phyloP scores from a whole-genome alignment of 2,329 filamentous ascomycete species.

The Leptosphaerulina australis region DNA sequence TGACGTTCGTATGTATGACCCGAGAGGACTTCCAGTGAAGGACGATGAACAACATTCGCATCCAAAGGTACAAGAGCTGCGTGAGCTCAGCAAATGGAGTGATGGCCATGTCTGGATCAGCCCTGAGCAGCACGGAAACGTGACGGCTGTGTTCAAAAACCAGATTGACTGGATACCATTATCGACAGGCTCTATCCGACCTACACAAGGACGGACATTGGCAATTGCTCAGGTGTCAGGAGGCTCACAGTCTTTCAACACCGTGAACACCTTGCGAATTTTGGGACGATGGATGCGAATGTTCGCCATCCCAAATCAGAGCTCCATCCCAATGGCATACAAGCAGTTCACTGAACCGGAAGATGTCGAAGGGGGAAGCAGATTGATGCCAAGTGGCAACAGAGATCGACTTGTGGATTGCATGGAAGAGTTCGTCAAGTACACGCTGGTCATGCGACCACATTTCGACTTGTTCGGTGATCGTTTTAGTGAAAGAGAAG shows the following conservation, averaged over 20 bases:
- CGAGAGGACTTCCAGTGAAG: slow-evolving; percentile 64
- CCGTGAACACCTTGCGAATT: slow-evolving; percentile 68
- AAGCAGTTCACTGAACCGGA: slow-evolving; percentile 62
- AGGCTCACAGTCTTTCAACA: slow-evolving; percentile 71
- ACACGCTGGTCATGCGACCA: slow-evolving; percentile 67
- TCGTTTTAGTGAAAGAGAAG: slow-evolving; percentile 65
- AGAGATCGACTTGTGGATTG: slow-evolving; percentile 67
- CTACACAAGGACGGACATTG: slow-evolving; percentile 69
- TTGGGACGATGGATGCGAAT: slow-evolving; percentile 73
- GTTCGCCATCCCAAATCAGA: slow-evolving; percentile 71
- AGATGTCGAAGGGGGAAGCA: slow-evolving; percentile 55
- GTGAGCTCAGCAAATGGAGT: slow-evolving; percentile 66
- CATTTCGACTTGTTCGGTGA: slow-evolving; percentile 67
- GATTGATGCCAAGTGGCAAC: slow-evolving; percentile 62
- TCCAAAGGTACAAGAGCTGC: slow-evolving; percentile 67
- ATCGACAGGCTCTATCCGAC: slow-evolving; percentile 65
- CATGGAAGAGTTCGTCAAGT: slow-evolving; percentile 74
- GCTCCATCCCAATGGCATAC: slow-evolving; percentile 67
- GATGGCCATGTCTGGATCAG: slow-evolving; percentile 71
- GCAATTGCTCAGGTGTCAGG: slow-evolving; percentile 67
- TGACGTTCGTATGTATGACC: slow-evolving; percentile 68
- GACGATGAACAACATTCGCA: slow-evolving; percentile 65
- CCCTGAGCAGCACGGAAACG: slow-evolving; percentile 70
- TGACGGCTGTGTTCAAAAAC: slow-evolving; percentile 67
- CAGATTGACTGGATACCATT: slow-evolving; percentile 75